Conservation (phyloP, 352 stramenopile species). For the Phytophthora kernoviae region DNA sequence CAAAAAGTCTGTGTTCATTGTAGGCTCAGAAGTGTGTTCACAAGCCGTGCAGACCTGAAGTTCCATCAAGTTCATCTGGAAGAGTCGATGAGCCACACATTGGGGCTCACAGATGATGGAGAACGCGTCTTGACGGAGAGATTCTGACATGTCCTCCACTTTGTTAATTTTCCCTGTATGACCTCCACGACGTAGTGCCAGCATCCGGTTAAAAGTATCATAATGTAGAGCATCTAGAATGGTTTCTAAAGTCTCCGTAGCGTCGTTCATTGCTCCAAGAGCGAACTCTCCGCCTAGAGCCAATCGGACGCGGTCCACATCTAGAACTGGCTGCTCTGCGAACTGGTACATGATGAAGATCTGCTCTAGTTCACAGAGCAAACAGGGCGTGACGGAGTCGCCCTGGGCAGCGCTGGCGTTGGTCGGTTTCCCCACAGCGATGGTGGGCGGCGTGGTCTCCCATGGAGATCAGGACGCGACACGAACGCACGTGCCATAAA, state of each 20-base stretch:
- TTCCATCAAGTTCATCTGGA: constrained; percentile 90
- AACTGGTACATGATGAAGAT: constrained; percentile 89
- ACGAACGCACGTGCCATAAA: constrained; percentile 89
- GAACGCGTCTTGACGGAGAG: constrained; percentile 56
- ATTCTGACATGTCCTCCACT: constrained; percentile 53
- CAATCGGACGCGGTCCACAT: constrained; percentile 73
- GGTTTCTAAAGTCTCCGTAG: constrained; percentile 82
- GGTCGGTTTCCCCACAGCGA: constrained; percentile 43
- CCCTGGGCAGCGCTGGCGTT: constrained; percentile 19
- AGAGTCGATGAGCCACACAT: constrained; percentile 81
- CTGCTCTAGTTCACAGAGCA: constrained; percentile 86
- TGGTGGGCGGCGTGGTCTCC: constrained; percentile 83
- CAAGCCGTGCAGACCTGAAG: constrained; percentile 67
- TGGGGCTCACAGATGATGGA: constrained; percentile 79
- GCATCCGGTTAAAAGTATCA: constrained; percentile 82
- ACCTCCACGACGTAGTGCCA: constrained; percentile 44
- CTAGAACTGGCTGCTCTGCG: constrained; percentile 72
- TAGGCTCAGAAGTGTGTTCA: constrained; percentile 64
- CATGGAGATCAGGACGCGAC: constrained; percentile 77
- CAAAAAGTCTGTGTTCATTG: constrained; percentile 88
- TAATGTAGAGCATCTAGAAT: constrained; percentile 81
- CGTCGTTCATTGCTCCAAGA: constrained; percentile 87
- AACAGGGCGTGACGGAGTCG: constrained; percentile 38
- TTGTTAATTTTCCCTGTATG: constrained; percentile 8
- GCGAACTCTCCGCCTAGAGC: constrained; percentile 69